A percentile compares a stretch with the other conserved stretches of the same genome.
phyloP scores from a whole-genome alignment of 1,284 basidiomycete genomes.

The Leccinum subspadiceum region DNA sequence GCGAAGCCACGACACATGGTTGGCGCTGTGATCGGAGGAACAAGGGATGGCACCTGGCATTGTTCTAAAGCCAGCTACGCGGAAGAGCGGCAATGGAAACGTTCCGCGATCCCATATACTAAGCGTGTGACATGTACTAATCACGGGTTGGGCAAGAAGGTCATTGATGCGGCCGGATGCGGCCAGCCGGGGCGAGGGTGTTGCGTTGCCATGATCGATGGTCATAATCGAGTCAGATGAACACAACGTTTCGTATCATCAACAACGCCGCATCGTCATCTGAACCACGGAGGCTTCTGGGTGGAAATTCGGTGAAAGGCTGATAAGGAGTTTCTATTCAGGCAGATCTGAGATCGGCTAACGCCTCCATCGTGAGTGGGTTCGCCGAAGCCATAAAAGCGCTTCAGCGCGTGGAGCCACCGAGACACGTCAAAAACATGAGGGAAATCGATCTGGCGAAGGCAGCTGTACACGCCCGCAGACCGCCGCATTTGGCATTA shows the following conservation, averaged over 20 bases:
- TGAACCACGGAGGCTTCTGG: conserved; percentile 10
- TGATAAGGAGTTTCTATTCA: conserved; percentile 28
- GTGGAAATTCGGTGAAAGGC: conserved; percentile 26
- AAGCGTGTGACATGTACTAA: background rate
- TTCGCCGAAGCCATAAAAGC: conserved; percentile 19
- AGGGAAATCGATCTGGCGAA: conserved; percentile 20
- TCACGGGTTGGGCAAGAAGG: background rate
- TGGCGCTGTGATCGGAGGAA: conserved; percentile 21
- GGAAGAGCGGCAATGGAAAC: conserved; percentile 25
- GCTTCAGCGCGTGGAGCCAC: conserved; percentile 12
- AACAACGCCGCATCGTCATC: background rate
- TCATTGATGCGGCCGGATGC: conserved; percentile 15
- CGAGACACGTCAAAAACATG: conserved; percentile 31
- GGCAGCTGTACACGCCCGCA: conserved; percentile 7
- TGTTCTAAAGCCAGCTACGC: conserved; percentile 12
- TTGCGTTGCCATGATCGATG: conserved; percentile 18
- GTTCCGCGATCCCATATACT: conserved; percentile 22
- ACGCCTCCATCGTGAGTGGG: conserved; percentile 21
- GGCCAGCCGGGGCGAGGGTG: conserved; percentile 5
- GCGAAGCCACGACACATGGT: conserved; percentile 17
- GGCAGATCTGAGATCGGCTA: conserved; percentile 27
- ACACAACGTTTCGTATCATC: conserved; percentile 4
- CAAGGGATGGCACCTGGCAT: background rate
- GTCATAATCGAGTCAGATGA: conserved; percentile 24
- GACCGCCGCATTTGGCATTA: conserved; percentile 16